Conservation (phyloP, 2,329 filamentous ascomycete genomes). For the Monosporascus ibericus region DNA sequence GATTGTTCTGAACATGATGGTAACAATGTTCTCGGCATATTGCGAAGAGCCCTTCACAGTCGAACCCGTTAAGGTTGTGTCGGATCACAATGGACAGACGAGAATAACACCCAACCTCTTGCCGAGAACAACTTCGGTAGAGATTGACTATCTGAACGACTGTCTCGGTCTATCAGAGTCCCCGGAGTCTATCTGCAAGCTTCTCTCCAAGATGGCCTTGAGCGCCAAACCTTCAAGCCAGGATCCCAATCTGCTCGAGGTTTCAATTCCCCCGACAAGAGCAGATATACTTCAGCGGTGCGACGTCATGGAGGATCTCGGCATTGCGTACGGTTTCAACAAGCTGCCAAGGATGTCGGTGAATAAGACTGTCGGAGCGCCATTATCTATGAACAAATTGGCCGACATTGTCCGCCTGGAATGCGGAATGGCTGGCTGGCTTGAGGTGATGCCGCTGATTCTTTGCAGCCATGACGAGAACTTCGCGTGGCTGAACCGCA, state of each 20-base stretch:
- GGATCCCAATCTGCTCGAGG: constrained; percentile 66
- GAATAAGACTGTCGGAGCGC: constrained; percentile 80
- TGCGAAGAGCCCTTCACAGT: constrained; percentile 84
- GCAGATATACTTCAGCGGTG: constrained; percentile 95
- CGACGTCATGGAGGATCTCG: constrained; percentile 98
- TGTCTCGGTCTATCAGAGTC: constrained; percentile 79
- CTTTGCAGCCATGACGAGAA: constrained; percentile 98
- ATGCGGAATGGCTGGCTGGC: constrained; percentile 91
- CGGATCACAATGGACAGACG: constrained; percentile 80
- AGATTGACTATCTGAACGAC: constrained; percentile 88
- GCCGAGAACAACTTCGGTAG: constrained; percentile 72
- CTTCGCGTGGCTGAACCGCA: constrained; percentile 82
- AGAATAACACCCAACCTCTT: constrained; percentile 75
- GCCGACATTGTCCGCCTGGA: constrained; percentile 85
- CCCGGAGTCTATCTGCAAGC: constrained; percentile 67
- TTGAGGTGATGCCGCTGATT: constrained; percentile 91
- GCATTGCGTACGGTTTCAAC: constrained; percentile 97
- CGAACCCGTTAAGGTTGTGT: constrained; percentile 88
- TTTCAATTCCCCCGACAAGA: constrained; percentile 79
- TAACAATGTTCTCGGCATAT: constrained; percentile 95
- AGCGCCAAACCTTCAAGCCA: constrained; percentile 67
- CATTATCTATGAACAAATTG: constrained; percentile 89
- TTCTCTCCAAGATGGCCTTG: constrained; percentile 86
- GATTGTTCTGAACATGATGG: constrained; percentile 90
- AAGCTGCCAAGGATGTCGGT: constrained; percentile 83